Evolutionary conservation across 2,329 filamentous ascomycete genomes (phyloP).

Genomic region (Xylariaceae sp.): DNA sequence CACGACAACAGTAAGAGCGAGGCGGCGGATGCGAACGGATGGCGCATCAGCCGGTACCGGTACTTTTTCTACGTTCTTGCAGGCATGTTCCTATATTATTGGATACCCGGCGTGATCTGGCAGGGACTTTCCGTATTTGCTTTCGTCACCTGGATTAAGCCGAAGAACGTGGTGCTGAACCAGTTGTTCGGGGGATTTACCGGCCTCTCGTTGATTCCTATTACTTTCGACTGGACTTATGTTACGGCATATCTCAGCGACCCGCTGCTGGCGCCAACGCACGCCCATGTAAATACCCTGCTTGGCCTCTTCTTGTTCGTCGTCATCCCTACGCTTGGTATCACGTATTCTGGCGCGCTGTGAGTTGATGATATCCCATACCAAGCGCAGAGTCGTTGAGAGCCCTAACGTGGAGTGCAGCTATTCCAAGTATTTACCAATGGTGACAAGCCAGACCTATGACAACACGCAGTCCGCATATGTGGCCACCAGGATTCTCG

Average conservation of each 20-base stretch:
- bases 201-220: conserved; percentile 40
- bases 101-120: conserved; percentile 49
- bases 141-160: conserved; percentile 46
- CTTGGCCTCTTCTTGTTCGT: conserved; percentile 40
- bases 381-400: not conserved
- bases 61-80: conserved; percentile 43
- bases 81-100: conserved; percentile 49
- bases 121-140: conserved; percentile 46
- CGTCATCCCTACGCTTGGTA: conserved; percentile 43
- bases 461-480: conserved; percentile 54
- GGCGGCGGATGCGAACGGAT: conserved; percentile 40
- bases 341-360: conserved; percentile 44
- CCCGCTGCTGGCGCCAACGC: conserved; percentile 34
- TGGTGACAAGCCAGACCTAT: conserved; percentile 51
- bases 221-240: conserved; percentile 44
- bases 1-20: conserved; percentile 41
- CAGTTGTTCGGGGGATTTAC: conserved; percentile 48
- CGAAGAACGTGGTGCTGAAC: conserved; percentile 44
- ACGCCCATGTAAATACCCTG: conserved; percentile 42
- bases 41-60: conserved; percentile 43
- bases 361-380: conserved; percentile 22
- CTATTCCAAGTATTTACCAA: conserved; percentile 51
- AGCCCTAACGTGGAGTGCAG: conserved; percentile 22
- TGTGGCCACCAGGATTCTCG: conserved; percentile 50
- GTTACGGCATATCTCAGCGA: conserved; percentile 35